A percentile compares a stretch with the other conserved stretches of the same genome.
phyloP scores from a whole-genome alignment of 768 basidiomycete species.

The Leucocoprinus sp. region DNA sequence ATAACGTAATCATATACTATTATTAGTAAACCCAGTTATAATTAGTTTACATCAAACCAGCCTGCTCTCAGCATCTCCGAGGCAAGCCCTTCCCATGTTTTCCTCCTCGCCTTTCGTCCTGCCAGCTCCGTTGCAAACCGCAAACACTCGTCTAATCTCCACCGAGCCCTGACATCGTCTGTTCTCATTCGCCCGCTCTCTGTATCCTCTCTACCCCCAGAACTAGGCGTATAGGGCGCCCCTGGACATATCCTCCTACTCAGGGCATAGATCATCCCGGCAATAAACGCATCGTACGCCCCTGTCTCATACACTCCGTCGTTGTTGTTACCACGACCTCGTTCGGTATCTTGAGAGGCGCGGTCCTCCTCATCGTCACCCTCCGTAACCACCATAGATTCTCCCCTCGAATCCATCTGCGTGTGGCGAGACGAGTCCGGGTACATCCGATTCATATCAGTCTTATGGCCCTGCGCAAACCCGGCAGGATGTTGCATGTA shows the following conservation, averaged over 20 bases:
- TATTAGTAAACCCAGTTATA: no score
- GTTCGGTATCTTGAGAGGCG: slow-evolving; percentile 55
- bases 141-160: slow-evolving; percentile 79
- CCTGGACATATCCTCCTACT: slow-evolving; percentile 68
- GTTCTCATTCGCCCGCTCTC: slow-evolving; percentile 14
- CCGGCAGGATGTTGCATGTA: slow-evolving; percentile 22
- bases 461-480: slow-evolving; percentile 17
- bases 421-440: slow-evolving; percentile 15
- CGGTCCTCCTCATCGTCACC: slow-evolving; percentile 38
- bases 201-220: slow-evolving; percentile 28
- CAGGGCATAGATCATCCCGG: slow-evolving; percentile 80
- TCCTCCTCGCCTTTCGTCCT: slow-evolving; percentile 60
- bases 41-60: slow-evolving; percentile 80
- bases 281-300: slow-evolving; percentile 76
- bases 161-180: slow-evolving; percentile 45
- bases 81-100: slow-evolving; percentile 59
- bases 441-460: slow-evolving; percentile 13
- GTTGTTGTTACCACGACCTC: slow-evolving; percentile 24
- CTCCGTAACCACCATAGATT: slow-evolving; percentile 18
- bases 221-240: slow-evolving; percentile 61
- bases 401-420: slow-evolving; percentile 22
- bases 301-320: slow-evolving; percentile 64
- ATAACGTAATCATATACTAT: no score
- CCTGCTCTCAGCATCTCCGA: slow-evolving; percentile 69
- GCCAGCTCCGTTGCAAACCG: slow-evolving; percentile 83